phyloP scores from a whole-genome alignment of 768 basidiomycete species.

The Tremella mesenterica region DNA sequence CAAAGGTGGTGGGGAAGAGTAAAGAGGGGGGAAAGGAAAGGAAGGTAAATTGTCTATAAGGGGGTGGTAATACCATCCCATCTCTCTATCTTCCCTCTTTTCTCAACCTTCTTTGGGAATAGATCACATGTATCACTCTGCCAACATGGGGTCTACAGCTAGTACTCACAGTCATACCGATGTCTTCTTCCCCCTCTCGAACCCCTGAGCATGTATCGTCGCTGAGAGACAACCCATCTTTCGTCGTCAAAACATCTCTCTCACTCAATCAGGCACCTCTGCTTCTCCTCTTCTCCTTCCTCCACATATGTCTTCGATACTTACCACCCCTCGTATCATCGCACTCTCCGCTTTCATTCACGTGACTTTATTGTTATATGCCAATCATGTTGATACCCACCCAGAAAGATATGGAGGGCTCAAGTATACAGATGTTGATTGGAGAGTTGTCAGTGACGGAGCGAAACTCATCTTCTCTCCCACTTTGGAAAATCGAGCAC shows the following conservation, averaged over 20 bases:
- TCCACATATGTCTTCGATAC: too few relatives aligned
- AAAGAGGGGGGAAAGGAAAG: neutral
- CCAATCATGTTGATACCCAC: conserved; percentile 31
- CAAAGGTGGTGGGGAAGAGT: neutral
- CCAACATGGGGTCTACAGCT: too few relatives aligned
- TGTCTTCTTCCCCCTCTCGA: too few relatives aligned
- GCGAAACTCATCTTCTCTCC: conserved; percentile 53
- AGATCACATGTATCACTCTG: too few relatives aligned
- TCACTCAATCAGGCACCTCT: neutral
- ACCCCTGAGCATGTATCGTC: too few relatives aligned
- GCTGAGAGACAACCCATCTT: too few relatives aligned
- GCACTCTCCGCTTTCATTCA: conserved; percentile 17
- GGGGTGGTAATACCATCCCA: too few relatives aligned
- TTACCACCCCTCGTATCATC: conserved; percentile 1
- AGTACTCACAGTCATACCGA: too few relatives aligned
- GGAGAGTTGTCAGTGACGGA: conserved; percentile 89
- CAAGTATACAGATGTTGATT: conserved; percentile 98
- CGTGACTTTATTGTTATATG: conserved; percentile 25
- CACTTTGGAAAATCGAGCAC: conserved; percentile 13
- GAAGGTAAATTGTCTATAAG: too few relatives aligned
- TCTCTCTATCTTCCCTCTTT: too few relatives aligned
- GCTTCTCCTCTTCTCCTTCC: neutral
- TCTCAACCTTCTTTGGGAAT: too few relatives aligned
- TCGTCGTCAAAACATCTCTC: too few relatives aligned
- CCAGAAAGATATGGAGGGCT: conserved; percentile 45